phyloP scores from a whole-genome alignment of 345 rosid species.

The Euphorbia tirucalli region DNA sequence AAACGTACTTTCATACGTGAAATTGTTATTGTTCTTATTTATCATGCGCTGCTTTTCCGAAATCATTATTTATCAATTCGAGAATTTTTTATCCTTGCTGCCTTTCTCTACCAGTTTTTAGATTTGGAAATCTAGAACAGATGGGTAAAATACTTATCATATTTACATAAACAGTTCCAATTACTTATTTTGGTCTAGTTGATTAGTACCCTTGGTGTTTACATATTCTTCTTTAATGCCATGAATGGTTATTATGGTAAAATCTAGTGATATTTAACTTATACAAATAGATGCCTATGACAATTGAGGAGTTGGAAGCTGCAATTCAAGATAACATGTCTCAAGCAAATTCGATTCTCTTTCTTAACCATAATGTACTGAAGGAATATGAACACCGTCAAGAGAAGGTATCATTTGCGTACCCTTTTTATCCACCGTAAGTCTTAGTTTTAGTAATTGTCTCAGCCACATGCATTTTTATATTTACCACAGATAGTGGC shows the following conservation, averaged over 20 bases:
- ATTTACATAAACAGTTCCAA: no score
- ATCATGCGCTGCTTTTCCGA: no score
- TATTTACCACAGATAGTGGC: conserved; percentile 47
- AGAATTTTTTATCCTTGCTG: no score
- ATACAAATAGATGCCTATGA: conserved; percentile 33
- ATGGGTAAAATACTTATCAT: no score
- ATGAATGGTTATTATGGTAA: no score
- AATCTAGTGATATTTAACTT: not conserved
- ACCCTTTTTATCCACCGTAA: conserved; percentile 1
- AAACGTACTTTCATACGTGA: not conserved
- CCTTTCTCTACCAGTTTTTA: no score
- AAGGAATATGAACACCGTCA: conserved; percentile 81
- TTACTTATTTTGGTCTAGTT: no score
- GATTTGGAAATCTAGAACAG: no score
- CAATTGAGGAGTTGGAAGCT: conserved; percentile 87
- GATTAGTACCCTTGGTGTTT: no score
- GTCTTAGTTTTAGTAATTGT: conserved; percentile 1
- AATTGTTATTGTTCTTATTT: not conserved
- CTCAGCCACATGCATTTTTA: conserved; percentile 6
- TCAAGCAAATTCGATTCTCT: conserved; percentile 83
- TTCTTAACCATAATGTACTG: conserved; percentile 72
- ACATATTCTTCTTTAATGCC: no score
- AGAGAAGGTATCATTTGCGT: conserved; percentile 43
- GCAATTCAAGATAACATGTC: conserved; percentile 75
- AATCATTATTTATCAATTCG: no score